Conservation (phyloP, 768 basidiomycete genomes). For the Hygrophorus pudorinus region DNA sequence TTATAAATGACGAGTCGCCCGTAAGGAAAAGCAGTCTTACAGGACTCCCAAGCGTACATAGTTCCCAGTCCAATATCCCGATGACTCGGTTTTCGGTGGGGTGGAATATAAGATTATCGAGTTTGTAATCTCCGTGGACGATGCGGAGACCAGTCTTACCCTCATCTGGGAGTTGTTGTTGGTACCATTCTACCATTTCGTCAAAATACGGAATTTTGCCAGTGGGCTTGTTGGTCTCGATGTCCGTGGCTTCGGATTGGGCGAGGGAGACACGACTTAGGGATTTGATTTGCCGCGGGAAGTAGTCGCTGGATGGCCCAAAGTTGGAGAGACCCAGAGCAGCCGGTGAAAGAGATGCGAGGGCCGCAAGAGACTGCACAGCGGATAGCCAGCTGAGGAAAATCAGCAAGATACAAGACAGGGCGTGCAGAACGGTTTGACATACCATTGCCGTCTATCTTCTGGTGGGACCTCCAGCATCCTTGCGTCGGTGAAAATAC, state of each 20-base stretch:
- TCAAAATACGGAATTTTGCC: slow-evolving; percentile 72
- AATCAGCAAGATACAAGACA: background rate
- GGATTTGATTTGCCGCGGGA: slow-evolving; percentile 89
- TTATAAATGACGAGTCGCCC: background rate
- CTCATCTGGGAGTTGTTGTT: slow-evolving; percentile 67
- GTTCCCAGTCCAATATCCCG: slow-evolving; percentile 95
- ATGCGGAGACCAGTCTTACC: slow-evolving; percentile 66
- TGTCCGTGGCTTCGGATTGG: slow-evolving; percentile 60
- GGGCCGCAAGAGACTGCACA: slow-evolving; percentile 55
- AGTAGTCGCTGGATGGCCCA: slow-evolving; percentile 72
- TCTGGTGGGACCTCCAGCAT: slow-evolving; percentile 59
- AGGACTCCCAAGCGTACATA: slow-evolving; percentile 90
- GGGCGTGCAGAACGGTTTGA: slow-evolving; percentile 1
- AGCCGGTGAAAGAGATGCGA: slow-evolving; percentile 54
- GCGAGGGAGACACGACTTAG: slow-evolving; percentile 71
- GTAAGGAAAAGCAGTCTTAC: slow-evolving; percentile 26
- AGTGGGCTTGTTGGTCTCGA: slow-evolving; percentile 46
- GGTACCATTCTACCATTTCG: slow-evolving; percentile 71
- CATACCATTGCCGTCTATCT: slow-evolving; percentile 66
- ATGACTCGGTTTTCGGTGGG: slow-evolving; percentile 86
- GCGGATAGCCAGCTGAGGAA: slow-evolving; percentile 69
- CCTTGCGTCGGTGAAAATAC: slow-evolving; percentile 82
- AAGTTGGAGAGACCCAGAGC: slow-evolving; percentile 61
- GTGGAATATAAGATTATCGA: slow-evolving; percentile 97
- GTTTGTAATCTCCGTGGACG: slow-evolving; percentile 95